These are phyloP conservation scores for Mycena vitilis DNA, from an alignment of 768 basidiomycete genomes.

Conservation along the genomic window DNA sequence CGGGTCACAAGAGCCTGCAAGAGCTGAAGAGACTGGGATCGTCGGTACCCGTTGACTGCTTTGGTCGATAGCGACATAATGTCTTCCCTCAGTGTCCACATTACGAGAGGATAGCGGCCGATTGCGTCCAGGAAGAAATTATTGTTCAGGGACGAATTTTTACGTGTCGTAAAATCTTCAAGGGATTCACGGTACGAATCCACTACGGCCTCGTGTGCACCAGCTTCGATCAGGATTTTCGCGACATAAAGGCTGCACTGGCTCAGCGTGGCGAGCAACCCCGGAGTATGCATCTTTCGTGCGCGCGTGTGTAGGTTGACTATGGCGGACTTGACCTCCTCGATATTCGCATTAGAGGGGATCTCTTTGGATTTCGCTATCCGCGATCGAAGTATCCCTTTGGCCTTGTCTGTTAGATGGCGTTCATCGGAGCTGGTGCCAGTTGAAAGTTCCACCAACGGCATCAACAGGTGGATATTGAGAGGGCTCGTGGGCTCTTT, in stretches of 20 bases:
- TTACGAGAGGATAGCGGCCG: slow-evolving; percentile 69
- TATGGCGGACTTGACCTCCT: slow-evolving; percentile 60
- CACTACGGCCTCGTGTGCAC: slow-evolving; percentile 59
- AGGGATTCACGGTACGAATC: slow-evolving; percentile 75
- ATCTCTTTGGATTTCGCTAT: slow-evolving; percentile 80
- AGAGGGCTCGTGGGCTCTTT: slow-evolving; percentile 82
- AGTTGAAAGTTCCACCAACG: slow-evolving; percentile 81
- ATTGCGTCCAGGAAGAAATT: slow-evolving; percentile 85
- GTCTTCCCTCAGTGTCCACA: slow-evolving; percentile 72
- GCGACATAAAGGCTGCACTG: slow-evolving; percentile 78
- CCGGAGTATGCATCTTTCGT: slow-evolving; percentile 69
- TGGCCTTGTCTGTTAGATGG: slow-evolving; percentile 90
- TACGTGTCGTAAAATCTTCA: slow-evolving; percentile 81
- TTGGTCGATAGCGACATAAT: slow-evolving; percentile 67
- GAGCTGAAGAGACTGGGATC: slow-evolving; percentile 79
- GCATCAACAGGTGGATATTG: slow-evolving; percentile 73
- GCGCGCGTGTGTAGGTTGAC: slow-evolving; percentile 79
- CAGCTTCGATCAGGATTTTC: slow-evolving; percentile 56
- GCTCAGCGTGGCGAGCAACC: slow-evolving; percentile 73
- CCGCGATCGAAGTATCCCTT: slow-evolving; percentile 79
- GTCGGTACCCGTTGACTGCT: slow-evolving; percentile 82
- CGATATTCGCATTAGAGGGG: slow-evolving; percentile 60
- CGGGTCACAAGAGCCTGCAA: slow-evolving; percentile 72
- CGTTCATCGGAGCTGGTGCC: slow-evolving; percentile 79
- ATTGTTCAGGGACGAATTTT: slow-evolving; percentile 79